These are phyloP conservation scores for Thalassia testudinum DNA, from an alignment of 116 monocot genomes.

Conservation along the genomic window DNA sequence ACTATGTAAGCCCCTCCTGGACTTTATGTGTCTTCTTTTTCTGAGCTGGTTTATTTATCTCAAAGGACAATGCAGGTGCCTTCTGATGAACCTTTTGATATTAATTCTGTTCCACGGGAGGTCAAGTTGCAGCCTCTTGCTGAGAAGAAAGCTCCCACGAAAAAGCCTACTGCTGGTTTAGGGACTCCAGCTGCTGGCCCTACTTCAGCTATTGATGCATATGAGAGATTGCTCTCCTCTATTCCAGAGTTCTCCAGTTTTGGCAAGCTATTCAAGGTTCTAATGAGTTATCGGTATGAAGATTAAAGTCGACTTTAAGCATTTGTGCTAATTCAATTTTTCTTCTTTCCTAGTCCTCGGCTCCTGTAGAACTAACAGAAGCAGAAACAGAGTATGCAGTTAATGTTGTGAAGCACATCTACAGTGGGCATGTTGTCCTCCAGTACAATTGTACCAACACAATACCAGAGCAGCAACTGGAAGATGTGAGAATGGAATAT, in stretches of 20 bases:
- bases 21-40: neutral
- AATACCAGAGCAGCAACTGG: constrained; percentile 78
- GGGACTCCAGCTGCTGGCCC: constrained; percentile 37
- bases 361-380: constrained; percentile 89
- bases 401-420: constrained; percentile 94
- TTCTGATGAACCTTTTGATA: constrained; percentile 79
- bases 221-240: constrained; percentile 80
- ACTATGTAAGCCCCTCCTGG: constrained; percentile 43
- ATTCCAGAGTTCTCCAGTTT: constrained; percentile 80
- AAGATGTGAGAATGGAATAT: constrained; percentile 41
- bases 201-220: constrained; percentile 56
- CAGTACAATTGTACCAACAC: constrained; percentile 98
- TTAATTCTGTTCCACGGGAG: constrained; percentile 67
- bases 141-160: constrained; percentile 74
- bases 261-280: constrained; percentile 90
- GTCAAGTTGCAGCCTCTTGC: constrained; percentile 75
- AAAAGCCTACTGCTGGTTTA: constrained; percentile 49
- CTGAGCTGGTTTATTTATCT: neutral
- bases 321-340: neutral
- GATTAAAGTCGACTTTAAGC: too few species aligned
- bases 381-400: constrained; percentile 98
- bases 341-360: constrained; percentile 55
- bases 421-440: constrained; percentile 60
- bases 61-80: constrained; percentile 35
- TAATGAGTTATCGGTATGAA: neutral